Percentiles rank a stretch among this genome's conserved stretches.
Conservation (phyloP, 2,329 filamentous ascomycete genomes). For the Aspergillus sp. region DNA sequence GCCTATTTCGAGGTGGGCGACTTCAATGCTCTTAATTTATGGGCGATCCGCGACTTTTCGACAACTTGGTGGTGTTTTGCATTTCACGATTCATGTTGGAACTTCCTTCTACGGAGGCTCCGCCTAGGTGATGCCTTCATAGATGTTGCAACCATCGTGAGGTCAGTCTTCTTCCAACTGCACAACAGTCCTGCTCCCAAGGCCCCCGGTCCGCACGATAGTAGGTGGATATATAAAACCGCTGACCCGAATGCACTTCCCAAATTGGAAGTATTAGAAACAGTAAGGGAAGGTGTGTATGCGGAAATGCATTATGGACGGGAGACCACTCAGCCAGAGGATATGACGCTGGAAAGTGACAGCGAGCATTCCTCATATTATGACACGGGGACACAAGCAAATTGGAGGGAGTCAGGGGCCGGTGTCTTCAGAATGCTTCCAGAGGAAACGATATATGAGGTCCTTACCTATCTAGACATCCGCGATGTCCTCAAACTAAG, state of each 20-base stretch:
- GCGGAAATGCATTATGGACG: no score
- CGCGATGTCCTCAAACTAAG: background rate
- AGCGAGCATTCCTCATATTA: no score
- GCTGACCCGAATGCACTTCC: background rate
- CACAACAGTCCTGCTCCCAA: conserved; percentile 12
- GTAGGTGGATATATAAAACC: no score
- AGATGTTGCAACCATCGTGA: background rate
- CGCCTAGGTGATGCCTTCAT: background rate
- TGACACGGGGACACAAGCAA: no score
- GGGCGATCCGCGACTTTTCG: background rate
- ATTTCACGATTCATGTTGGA: conserved; percentile 20
- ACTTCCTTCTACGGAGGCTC: conserved; percentile 13
- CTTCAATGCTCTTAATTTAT: background rate
- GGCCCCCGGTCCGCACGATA: background rate
- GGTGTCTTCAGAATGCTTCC: conserved; percentile 4
- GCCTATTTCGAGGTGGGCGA: background rate
- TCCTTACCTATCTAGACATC: conserved; percentile 12
- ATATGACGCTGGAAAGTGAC: no score
- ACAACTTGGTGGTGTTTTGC: conserved; percentile 10
- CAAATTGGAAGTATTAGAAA: conserved; percentile 1
- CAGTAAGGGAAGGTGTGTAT: background rate
- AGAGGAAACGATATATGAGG: conserved; percentile 1
- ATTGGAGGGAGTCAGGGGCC: no score
- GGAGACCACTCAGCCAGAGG: background rate
- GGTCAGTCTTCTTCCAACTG: conserved; percentile 14